phyloP scores from a whole-genome alignment of 2,329 filamentous ascomycete species.

The Thielaviopsis musarum region DNA sequence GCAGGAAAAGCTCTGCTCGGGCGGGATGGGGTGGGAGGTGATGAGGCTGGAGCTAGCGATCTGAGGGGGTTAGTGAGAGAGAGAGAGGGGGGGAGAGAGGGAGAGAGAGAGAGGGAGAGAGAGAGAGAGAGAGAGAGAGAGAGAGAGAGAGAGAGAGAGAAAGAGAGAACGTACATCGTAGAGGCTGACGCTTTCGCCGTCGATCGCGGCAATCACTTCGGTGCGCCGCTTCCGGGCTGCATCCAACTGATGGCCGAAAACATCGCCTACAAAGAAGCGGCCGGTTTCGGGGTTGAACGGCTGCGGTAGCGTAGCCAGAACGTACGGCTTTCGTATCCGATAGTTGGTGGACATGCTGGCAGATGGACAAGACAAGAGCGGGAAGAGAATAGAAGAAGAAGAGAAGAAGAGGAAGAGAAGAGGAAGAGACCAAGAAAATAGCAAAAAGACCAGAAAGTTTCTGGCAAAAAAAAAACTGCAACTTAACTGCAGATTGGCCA shows the following conservation, averaged over 20 bases:
- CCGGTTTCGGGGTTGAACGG: constrained; percentile 33
- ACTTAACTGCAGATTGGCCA: not conserved
- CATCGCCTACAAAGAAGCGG: constrained; percentile 40
- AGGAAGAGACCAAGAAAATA: not conserved
- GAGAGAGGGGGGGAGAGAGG: not conserved
- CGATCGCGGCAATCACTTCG: constrained; percentile 45
- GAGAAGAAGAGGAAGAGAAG: not conserved
- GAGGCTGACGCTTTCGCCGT: constrained; percentile 48
- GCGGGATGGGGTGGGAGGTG: constrained; percentile 50
- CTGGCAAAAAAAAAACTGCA: not conserved
- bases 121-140: not conserved
- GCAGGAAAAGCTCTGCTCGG: constrained; percentile 47
- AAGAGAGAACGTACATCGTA: constrained; percentile 38
- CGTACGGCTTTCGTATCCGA: constrained; percentile 46
- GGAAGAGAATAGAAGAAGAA: not conserved
- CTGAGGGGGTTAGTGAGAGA: constrained; percentile 25
- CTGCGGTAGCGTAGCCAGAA: constrained; percentile 40
- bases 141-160: not conserved
- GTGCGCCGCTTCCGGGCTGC: constrained; percentile 45
- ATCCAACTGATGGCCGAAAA: constrained; percentile 40
- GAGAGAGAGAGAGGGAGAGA: not conserved
- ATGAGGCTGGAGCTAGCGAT: constrained; percentile 43
- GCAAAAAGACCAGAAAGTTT: not conserved
- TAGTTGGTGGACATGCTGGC: constrained; percentile 39
- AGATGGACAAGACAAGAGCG: constrained; percentile 5